A percentile compares a stretch with the other conserved stretches of the same genome.
These are phyloP conservation scores for Heterobasidion parviporum DNA, from an alignment of 1,284 basidiomycete species.

Conservation along the genomic window DNA sequence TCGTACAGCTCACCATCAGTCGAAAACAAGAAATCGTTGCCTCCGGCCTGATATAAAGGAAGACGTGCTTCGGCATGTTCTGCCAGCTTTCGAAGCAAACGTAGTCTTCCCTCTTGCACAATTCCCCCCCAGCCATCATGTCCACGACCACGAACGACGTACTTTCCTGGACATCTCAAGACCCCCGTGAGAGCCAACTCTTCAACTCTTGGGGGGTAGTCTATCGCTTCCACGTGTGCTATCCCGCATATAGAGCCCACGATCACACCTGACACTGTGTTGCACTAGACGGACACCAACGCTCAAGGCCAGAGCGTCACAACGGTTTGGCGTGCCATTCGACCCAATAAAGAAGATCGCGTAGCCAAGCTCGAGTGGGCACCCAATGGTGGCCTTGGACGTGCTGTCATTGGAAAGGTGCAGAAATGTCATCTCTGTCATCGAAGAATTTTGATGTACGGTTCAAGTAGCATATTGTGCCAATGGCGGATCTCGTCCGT, in stretches of 20 bases:
- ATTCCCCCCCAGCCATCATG: constrained; percentile 30
- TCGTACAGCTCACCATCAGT: constrained; percentile 52
- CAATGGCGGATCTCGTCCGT: constrained; percentile 74
- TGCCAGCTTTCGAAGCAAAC: constrained; percentile 15
- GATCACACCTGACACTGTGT: background rate
- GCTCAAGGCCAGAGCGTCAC: constrained; percentile 61
- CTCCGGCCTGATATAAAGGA: constrained; percentile 25
- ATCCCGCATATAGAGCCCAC: background rate
- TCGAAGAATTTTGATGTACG: constrained; percentile 8
- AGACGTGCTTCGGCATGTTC: constrained; percentile 19
- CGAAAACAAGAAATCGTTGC: constrained; percentile 32
- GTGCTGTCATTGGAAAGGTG: constrained; percentile 76
- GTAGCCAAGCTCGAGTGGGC: constrained; percentile 83
- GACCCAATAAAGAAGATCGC: constrained; percentile 74
- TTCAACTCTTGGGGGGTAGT: constrained; percentile 74
- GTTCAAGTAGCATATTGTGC: constrained; percentile 49
- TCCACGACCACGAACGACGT: constrained; percentile 53
- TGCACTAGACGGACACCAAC: constrained; percentile 49
- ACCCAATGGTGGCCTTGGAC: constrained; percentile 67
- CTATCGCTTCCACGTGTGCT: constrained; percentile 69
- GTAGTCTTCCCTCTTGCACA: constrained; percentile 6
- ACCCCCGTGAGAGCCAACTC: constrained; percentile 72
- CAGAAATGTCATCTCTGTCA: constrained; percentile 13
- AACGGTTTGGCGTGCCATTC: constrained; percentile 67
- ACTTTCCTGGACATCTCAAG: constrained; percentile 78